Conservation (phyloP, 352 stramenopile species). For the Globisporangium ultimum region DNA sequence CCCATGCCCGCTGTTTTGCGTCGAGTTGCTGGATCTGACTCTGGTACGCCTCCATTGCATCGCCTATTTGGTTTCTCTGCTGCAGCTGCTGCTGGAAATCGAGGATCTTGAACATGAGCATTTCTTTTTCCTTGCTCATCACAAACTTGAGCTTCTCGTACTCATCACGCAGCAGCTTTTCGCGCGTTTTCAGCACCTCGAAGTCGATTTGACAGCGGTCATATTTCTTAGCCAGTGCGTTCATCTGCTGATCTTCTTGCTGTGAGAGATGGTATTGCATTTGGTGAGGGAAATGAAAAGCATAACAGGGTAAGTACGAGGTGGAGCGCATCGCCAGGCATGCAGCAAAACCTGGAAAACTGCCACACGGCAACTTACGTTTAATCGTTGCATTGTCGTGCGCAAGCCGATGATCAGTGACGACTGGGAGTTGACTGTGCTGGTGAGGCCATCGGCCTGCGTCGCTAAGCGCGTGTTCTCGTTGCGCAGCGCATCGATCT, state of each 20-base stretch:
- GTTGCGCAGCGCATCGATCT: constrained; percentile 30
- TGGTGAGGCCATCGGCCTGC: constrained; percentile 40
- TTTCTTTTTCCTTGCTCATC: constrained; percentile 45
- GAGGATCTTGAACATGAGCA: constrained; percentile 54
- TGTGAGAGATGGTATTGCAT: constrained; percentile 5
- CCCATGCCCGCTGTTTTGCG: constrained; percentile 25
- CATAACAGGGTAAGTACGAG: not conserved
- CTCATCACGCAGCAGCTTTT: constrained; percentile 54
- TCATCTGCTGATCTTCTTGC: constrained; percentile 46
- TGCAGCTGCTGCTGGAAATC: constrained; percentile 53
- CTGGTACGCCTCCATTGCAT: constrained; percentile 31
- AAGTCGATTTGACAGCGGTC: constrained; percentile 50
- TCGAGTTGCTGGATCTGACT: constrained; percentile 27
- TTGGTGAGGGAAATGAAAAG: not conserved
- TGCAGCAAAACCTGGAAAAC: not conserved
- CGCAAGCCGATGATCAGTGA: constrained; percentile 54
- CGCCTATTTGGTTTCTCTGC: constrained; percentile 19
- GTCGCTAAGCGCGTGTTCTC: constrained; percentile 40
- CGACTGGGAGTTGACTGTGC: constrained; percentile 52
- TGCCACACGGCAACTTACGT: constrained; percentile 19
- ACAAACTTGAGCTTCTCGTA: constrained; percentile 35
- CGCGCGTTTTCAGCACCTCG: constrained; percentile 38
- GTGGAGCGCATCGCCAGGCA: constrained; percentile 3
- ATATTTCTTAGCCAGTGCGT: constrained; percentile 38
- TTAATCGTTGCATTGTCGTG: constrained; percentile 47